phyloP scores from a whole-genome alignment of 352 stramenopile genomes.

The Phytophthora uliginosa region DNA sequence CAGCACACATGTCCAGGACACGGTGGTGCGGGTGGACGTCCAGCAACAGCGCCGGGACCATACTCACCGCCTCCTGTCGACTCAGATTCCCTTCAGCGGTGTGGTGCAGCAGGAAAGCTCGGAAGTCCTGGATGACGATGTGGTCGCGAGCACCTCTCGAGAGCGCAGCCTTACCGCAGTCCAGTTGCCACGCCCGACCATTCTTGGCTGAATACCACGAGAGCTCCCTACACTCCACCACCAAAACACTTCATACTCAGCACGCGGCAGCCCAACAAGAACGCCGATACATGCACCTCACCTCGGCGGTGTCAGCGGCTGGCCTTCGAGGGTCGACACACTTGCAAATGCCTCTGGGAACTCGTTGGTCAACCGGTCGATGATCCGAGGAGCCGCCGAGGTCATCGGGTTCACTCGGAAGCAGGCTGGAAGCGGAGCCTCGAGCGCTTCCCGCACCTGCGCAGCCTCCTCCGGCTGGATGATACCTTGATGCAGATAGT shows the following conservation, averaged over 20 bases:
- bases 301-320: constrained; percentile 49
- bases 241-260: neutral
- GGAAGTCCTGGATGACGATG: constrained; percentile 85
- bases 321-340: constrained; percentile 33
- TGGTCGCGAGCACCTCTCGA: constrained; percentile 65
- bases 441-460: constrained; percentile 57
- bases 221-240: constrained; percentile 46
- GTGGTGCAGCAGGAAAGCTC: constrained; percentile 94
- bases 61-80: constrained; percentile 98
- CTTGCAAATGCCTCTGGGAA: constrained; percentile 56
- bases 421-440: constrained; percentile 70
- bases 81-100: constrained; percentile 93
- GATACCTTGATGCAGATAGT: constrained; percentile 78
- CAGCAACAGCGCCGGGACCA: constrained; percentile 98
- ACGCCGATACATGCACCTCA: constrained; percentile 3
- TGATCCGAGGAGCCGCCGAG: constrained; percentile 40
- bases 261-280: neutral
- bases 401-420: constrained; percentile 75
- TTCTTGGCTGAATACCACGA: constrained; percentile 69
- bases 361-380: constrained; percentile 52
- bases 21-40: constrained; percentile 89
- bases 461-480: constrained; percentile 55
- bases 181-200: constrained; percentile 76
- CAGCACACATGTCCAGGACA: constrained; percentile 89
- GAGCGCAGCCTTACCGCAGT: constrained; percentile 74